These are phyloP conservation scores for Cymbopogon citratus DNA, from an alignment of 176 grass and related monocot species.

Conservation along the genomic window DNA sequence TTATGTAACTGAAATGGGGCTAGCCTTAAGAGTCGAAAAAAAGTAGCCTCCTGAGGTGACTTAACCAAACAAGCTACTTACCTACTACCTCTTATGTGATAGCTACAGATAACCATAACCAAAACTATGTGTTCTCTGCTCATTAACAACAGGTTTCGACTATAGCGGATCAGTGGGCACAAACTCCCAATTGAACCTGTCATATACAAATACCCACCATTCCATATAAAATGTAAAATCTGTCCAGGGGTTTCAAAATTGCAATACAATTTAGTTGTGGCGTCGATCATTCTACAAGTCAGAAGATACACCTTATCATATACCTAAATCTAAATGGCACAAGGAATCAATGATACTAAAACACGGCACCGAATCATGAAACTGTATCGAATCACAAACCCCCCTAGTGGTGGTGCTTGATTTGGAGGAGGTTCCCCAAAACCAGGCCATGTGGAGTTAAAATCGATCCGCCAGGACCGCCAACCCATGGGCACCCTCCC, in stretches of 20 bases:
- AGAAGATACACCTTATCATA: not conserved
- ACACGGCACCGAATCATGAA: not conserved
- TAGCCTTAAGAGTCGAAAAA: not conserved
- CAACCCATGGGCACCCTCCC: not conserved
- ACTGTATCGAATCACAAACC: constrained; percentile 1
- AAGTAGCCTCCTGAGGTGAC: too few species aligned
- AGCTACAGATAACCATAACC: not conserved
- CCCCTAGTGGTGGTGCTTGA: not conserved
- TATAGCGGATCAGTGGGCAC: not conserved
- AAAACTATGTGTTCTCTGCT: not conserved
- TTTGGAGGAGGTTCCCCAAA: not conserved
- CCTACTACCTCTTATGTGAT: too few species aligned
- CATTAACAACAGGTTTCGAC: not conserved
- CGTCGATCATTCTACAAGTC: not conserved
- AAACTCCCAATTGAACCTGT: not conserved
- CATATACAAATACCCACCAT: not conserved
- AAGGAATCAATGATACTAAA: not conserved
- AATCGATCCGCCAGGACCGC: not conserved
- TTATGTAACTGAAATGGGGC: not conserved
- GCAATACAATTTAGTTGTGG: not conserved
- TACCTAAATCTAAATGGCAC: not conserved
- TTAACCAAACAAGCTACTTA: too few species aligned
- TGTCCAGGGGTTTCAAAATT: not conserved
- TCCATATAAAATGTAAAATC: not conserved
- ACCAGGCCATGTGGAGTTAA: not conserved